Conservation (phyloP, 106 monocot species). For the Xerophyta viscosa region DNA sequence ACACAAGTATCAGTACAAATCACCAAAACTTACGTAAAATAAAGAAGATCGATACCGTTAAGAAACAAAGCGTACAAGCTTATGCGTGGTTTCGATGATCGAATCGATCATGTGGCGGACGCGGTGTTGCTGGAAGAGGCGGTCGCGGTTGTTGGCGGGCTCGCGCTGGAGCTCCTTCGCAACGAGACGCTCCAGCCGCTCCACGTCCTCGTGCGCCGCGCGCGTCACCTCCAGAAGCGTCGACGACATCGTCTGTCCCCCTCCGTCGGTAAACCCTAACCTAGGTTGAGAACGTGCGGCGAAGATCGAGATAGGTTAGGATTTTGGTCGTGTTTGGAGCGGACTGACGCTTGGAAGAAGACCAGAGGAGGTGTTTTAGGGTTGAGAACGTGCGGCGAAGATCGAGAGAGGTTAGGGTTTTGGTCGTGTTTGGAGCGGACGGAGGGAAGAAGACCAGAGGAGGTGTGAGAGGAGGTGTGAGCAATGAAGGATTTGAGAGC, state of each 20-base stretch:
- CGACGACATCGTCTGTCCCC: constrained; percentile 55
- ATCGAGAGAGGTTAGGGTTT: too few species aligned
- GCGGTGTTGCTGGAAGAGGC: constrained; percentile 87
- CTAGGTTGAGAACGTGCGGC: too few species aligned
- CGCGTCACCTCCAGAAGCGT: constrained; percentile 90
- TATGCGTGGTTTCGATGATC: constrained; percentile 52
- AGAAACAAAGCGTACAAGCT: constrained; percentile 35
- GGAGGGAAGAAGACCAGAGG: too few species aligned
- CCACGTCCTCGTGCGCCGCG: constrained; percentile 86
- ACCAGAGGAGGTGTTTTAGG: too few species aligned
- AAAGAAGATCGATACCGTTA: background rate
- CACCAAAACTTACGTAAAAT: background rate
- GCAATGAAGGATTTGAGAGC: too few species aligned
- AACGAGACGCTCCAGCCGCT: constrained; percentile 78
- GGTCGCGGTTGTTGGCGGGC: constrained; percentile 67
- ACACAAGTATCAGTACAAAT: background rate
- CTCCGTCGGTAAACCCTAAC: background rate
- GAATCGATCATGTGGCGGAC: constrained; percentile 81
- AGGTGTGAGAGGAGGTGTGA: too few species aligned
- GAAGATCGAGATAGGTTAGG: too few species aligned
- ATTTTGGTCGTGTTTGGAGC: too few species aligned
- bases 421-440: too few species aligned
- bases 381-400: too few species aligned
- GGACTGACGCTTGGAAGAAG: too few species aligned
- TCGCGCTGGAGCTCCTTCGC: constrained; percentile 93